Evolutionary conservation across 805 yeast genomes (phyloP).

Genomic region (Kuraishia piskuri): DNA sequence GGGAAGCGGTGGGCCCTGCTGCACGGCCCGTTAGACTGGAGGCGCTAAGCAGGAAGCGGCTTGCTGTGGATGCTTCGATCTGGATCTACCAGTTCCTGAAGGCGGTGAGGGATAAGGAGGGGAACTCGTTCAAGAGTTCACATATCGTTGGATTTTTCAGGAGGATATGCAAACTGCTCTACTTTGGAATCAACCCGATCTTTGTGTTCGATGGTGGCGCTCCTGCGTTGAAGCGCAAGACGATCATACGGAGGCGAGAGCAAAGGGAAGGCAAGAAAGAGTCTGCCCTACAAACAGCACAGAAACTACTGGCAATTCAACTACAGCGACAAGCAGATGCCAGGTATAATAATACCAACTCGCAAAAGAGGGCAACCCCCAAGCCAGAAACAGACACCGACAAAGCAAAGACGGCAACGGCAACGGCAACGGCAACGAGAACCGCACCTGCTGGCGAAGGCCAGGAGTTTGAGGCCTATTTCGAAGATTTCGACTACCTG

Average conservation of each 20-base stretch:
- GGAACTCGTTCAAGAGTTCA: constrained; percentile 66
- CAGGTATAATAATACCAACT: constrained; percentile 1
- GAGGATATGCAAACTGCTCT: constrained; percentile 82
- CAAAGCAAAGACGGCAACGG: constrained; percentile 2
- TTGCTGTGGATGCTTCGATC: constrained; percentile 97
- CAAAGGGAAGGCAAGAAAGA: constrained; percentile 68
- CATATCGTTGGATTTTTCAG: constrained; percentile 95
- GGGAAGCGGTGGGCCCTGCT: constrained; percentile 87
- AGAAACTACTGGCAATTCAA: constrained; percentile 70
- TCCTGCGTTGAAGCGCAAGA: constrained; percentile 70
- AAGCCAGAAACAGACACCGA: no score
- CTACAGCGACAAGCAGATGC: constrained; percentile 47
- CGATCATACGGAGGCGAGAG: constrained; percentile 66
- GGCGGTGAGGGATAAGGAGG: constrained; percentile 85
- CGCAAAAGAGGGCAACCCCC: constrained; percentile 2
- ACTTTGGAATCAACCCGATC: constrained; percentile 79
- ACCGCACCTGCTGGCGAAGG: constrained; percentile 14
- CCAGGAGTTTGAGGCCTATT: constrained; percentile 23
- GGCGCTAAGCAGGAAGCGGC: constrained; percentile 62
- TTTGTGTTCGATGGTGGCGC: constrained; percentile 97
- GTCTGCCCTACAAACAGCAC: constrained; percentile 67
- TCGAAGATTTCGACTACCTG: constrained; percentile 24
- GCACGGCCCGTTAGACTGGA: constrained; percentile 89
- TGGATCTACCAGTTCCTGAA: constrained; percentile 97
- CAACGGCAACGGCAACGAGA: constrained; percentile 3